Evolutionary conservation across 139 green algal species (phyloP).

Genomic region (Axilococcus clingmanii): DNA sequence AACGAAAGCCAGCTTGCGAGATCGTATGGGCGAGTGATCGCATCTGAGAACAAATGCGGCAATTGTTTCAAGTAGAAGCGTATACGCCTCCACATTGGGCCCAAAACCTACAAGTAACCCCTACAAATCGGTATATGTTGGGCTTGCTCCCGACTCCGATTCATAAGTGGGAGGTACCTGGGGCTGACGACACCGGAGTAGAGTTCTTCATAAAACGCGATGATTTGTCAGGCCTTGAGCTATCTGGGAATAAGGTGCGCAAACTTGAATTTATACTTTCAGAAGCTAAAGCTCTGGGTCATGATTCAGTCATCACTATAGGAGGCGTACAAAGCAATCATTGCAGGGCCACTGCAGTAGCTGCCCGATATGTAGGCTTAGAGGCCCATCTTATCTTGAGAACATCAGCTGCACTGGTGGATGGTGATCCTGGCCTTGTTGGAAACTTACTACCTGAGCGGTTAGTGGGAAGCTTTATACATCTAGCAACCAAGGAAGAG

Average conservation of each 20-base stretch:
- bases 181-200: constrained; percentile 43
- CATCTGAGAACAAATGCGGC: no score
- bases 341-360: constrained; percentile 34
- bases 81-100: no score
- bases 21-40: no score
- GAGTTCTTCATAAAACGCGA: constrained; percentile 86
- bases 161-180: constrained; percentile 64
- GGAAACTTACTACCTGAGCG: constrained; percentile 90
- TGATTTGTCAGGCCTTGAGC: constrained; percentile 82
- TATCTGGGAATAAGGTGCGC: constrained; percentile 91
- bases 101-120: no score
- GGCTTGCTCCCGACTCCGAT: constrained; percentile 31
- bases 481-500: constrained; percentile 86
- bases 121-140: no score
- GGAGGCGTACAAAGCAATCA: constrained; percentile 94
- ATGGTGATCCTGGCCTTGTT: constrained; percentile 72
- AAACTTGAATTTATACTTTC: constrained; percentile 95
- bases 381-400: constrained; percentile 82
- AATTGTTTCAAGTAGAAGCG: no score
- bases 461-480: constrained; percentile 62
- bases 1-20: not conserved
- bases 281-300: constrained; percentile 44
- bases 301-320: constrained; percentile 82
- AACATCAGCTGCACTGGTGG: constrained; percentile 37
- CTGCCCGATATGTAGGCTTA: constrained; percentile 62